Evolutionary conservation across 2,329 filamentous ascomycete genomes (phyloP).

Genomic region (Trichoderma koningiopsis): DNA sequence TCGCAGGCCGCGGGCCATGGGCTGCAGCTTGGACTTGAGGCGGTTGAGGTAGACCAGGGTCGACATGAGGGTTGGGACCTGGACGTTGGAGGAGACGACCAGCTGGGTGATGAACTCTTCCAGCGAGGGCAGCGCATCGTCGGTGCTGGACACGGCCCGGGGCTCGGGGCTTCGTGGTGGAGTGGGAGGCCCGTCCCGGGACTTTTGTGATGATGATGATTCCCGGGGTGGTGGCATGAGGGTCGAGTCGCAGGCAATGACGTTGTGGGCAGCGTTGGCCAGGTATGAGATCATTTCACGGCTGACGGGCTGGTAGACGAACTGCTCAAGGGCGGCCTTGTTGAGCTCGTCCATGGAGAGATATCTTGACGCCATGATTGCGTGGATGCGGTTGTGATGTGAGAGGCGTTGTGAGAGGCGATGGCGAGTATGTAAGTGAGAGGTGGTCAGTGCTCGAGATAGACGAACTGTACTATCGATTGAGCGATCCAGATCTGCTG

Average conservation of each 20-base stretch:
- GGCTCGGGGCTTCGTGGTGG: slow-evolving; percentile 55
- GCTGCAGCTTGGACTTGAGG: slow-evolving; percentile 81
- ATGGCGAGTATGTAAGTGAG: neutral
- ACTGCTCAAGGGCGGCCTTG: slow-evolving; percentile 74
- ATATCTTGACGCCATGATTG: slow-evolving; percentile 50
- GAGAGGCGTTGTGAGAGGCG: too few relatives aligned
- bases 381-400: slow-evolving; percentile 27
- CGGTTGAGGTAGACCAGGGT: slow-evolving; percentile 90
- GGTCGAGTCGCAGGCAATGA: slow-evolving; percentile 75
- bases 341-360: slow-evolving; percentile 62
- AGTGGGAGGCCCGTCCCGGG: slow-evolving; percentile 47
- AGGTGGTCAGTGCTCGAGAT: neutral
- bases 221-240: slow-evolving; percentile 51
- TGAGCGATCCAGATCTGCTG: neutral
- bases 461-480: neutral
- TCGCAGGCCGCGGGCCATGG: slow-evolving; percentile 92
- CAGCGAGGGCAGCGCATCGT: slow-evolving; percentile 70
- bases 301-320: slow-evolving; percentile 75
- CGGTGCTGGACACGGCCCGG: slow-evolving; percentile 49
- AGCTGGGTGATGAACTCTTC: slow-evolving; percentile 91
- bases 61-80: slow-evolving; percentile 96
- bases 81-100: slow-evolving; percentile 90
- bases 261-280: slow-evolving; percentile 70
- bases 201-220: slow-evolving; percentile 31
- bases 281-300: slow-evolving; percentile 78